phyloP scores from a whole-genome alignment of 805 yeast species.

The Diddensiella caesifluorescens region DNA sequence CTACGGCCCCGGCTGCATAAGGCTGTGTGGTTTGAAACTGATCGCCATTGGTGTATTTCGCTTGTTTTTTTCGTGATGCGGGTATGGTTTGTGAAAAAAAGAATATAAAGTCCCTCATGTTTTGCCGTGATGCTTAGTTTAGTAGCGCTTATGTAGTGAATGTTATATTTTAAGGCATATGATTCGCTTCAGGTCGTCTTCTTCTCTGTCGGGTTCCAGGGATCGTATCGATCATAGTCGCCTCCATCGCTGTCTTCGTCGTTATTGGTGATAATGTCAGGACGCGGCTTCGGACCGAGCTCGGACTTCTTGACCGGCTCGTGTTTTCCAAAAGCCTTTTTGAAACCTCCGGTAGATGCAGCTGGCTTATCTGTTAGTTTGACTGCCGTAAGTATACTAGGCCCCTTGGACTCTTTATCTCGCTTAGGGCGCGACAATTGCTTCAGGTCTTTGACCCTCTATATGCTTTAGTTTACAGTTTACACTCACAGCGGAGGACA shows the following conservation, averaged over 20 bases:
- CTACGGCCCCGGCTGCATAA: slow-evolving; percentile 11
- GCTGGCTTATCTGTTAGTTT: not conserved
- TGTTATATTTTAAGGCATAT: not conserved
- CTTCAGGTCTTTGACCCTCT: slow-evolving; percentile 2
- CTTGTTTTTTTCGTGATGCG: not conserved
- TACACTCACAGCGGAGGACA: no score
- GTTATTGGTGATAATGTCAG: not conserved
- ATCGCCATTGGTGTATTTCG: not conserved
- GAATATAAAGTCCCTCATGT: slow-evolving; percentile 3
- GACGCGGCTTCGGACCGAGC: not conserved
- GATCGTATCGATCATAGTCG: slow-evolving; percentile 6
- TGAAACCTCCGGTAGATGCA: slow-evolving; percentile 3
- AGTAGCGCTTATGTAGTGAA: no score
- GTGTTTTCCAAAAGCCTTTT: slow-evolving; percentile 5
- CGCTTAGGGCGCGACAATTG: not conserved
- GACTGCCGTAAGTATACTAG: not conserved
- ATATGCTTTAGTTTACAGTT: not conserved
- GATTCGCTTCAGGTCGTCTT: no score
- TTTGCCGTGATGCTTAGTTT: no score
- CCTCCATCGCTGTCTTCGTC: slow-evolving; percentile 2
- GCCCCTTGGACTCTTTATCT: not conserved
- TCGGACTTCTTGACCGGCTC: not conserved
- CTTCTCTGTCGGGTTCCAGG: slow-evolving; percentile 3
- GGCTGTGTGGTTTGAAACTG: no score
- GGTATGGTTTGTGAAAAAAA: not conserved